Evolutionary conservation across 106 monocot species (phyloP), one percentile per base, ranked within the genome.

Genomic region (Ottelia alismoides): DNA sequence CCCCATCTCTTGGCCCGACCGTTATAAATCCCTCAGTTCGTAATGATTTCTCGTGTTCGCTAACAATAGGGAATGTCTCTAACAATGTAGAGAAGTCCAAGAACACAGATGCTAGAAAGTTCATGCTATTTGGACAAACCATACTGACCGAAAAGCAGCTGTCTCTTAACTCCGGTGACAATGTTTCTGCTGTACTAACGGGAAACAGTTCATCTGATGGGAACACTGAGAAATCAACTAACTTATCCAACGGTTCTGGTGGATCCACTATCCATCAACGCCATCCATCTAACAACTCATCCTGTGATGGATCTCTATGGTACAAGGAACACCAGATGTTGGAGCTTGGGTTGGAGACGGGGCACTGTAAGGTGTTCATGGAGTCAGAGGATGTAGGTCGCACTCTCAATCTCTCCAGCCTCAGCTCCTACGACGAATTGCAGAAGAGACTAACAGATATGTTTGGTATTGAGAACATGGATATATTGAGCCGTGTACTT

Each of bases 311-410:
- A 0, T 22, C 56, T 31, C 29, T 49, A 31, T 70, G 61, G 68
- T 30, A 47, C 47, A 74, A 31, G 28, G 70, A 69, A 31, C 61
- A 45, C 0, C 52, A 47, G 29, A 50, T 22, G 3, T 68, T 53
- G 3, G 72, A 85, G 57, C 45, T 67, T 21, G 66, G 60, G 6
- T 22, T 65, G 9, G 74, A 80, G 27, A 66, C 62, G 0, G 86
- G 77, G 2, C 86, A 75, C 27, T 87, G 87, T 47, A 87, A 81
- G 75, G 81, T 87, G 3, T 87, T 78, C 72, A 58, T 86, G 74
- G 77, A 81, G 58, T 77, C 77, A 1, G 86, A 77, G 57, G 74
- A 86, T 55, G 74, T 86, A 1, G 86, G 86, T 20, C 86, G 71
- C 16, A 80, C 77, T 14, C 77, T 86, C 43, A 77, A 86, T 61